phyloP scores from a whole-genome alignment of 2,329 filamentous ascomycete species.

The Penicillium crustosum region DNA sequence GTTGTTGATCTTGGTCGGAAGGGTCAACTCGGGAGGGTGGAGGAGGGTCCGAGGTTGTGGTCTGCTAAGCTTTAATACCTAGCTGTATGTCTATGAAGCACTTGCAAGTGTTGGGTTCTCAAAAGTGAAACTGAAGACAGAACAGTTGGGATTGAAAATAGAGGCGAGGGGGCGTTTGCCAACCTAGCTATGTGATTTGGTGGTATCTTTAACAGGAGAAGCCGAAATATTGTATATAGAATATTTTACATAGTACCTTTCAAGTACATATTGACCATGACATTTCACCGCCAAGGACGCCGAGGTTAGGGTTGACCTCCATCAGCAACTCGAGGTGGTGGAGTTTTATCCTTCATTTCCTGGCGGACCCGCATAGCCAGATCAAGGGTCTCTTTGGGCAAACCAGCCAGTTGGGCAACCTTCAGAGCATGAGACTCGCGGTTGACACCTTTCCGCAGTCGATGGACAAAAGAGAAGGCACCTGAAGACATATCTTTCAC shows the following conservation, averaged over 20 bases:
- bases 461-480: slow-evolving; percentile 81
- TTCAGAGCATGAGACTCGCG: slow-evolving; percentile 87
- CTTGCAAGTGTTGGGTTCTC: not conserved
- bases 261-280: not conserved
- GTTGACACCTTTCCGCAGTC: slow-evolving; percentile 77
- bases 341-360: slow-evolving; percentile 17
- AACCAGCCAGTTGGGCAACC: slow-evolving; percentile 81
- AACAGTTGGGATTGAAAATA: not conserved
- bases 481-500: slow-evolving; percentile 71
- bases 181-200: not conserved
- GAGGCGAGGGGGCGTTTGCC: not conserved
- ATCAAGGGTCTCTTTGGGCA: slow-evolving; percentile 70
- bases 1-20: slow-evolving; percentile 32
- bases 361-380: slow-evolving; percentile 63
- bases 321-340: not conserved
- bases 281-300: not conserved
- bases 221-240: slow-evolving; percentile 9
- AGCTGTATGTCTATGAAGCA: not conserved
- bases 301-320: not conserved
- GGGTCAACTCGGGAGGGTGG: slow-evolving; percentile 21
- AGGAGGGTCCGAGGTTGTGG: slow-evolving; percentile 18
- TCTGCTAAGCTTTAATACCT: slow-evolving; percentile 20
- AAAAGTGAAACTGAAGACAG: not conserved
- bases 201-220: not conserved
- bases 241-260: slow-evolving; percentile 4